Evolutionary conservation across 1,139 yeast genomes (phyloP), one percentile per base, ranked within the genome.

Genomic region (Tardiomyces depauwii): DNA sequence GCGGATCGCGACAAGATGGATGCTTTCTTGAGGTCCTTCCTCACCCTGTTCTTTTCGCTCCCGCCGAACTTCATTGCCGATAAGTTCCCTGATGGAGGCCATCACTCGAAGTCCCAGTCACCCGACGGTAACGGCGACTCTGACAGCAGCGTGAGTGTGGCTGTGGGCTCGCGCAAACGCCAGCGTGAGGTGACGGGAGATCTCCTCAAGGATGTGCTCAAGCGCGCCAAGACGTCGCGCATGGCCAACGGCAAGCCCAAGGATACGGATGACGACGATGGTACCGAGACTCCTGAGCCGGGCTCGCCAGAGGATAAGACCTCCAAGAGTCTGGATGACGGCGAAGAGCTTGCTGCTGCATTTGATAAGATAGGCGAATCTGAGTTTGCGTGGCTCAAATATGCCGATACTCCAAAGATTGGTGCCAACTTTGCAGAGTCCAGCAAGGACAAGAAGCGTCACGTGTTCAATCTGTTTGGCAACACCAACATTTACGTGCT

Each of bases 401-500:
- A 54, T 32, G 55, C 36, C 16, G 36, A 30, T 14, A 13, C 36
- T 5, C 36, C 36, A 3, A 30, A 30, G 16, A 5, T 14, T 30
- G 36, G 36, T 11, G 16, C n/a, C 16, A 14, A 30, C 36, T 30
- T 30, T 30, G 36, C 36, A 13, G 36, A 30, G 16, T 30, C 36
- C 10, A 46, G 71, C 53, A 43, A 28, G 18, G 51, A 64, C 42
- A 41, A 36, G 51, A 49, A 30, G 32, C 52, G 57, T 27, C 55
- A 59, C 49, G 76, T 74, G 43, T 91, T 70, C 70, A 89, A 88
- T 63, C 65, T 89, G 60, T 91, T 91, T 70, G 84, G 88, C 53
- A 91, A 89, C 63, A 84, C 96, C n/a, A 80, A 91, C 47, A 77
- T 89, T 41, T 91, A 91, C 60, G 88, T 89, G 39, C 88, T 91